phyloP scores from a whole-genome alignment of 345 rosid species.

The Salix koriyanagi region DNA sequence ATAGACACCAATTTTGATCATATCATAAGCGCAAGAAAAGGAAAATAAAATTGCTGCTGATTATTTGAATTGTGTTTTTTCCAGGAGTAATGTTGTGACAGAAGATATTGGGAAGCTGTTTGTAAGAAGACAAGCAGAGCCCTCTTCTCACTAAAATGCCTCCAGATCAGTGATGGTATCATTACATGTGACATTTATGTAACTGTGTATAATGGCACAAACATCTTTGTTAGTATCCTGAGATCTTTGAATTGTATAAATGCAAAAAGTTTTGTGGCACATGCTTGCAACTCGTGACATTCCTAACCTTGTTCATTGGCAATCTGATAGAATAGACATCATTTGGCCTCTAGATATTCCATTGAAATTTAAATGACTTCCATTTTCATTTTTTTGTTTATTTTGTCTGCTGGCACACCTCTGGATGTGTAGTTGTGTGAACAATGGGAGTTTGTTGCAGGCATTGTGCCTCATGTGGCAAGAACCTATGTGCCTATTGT shows the following conservation, averaged over 20 bases:
- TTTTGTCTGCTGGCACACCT: not conserved
- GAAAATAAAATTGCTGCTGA: constrained; percentile 4
- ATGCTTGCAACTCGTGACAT: not conserved
- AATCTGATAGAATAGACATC: not conserved
- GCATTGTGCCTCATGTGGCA: not conserved
- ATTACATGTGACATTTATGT: constrained; percentile 2
- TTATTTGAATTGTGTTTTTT: constrained; percentile 7
- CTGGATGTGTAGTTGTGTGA: not conserved
- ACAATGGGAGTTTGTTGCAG: not conserved
- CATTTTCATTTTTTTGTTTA: not conserved
- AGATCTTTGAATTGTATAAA: constrained; percentile 15
- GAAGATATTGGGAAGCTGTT: constrained; percentile 88
- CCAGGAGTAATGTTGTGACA: constrained; percentile 92
- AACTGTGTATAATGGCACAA: constrained; percentile 7
- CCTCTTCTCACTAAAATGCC: constrained; percentile 30
- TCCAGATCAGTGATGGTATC: constrained; percentile 4
- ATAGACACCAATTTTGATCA: not conserved
- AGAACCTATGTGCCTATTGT: not conserved
- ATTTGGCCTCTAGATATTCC: not conserved
- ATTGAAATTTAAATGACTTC: not conserved
- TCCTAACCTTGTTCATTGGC: not conserved
- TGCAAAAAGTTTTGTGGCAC: not conserved
- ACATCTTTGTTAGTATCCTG: not conserved
- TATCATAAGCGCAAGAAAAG: not conserved
- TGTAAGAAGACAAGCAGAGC: constrained; percentile 48